Base-by-base conservation (phyloP, 2,329 filamentous ascomycete species). In the Aspergillus persii region DNA sequence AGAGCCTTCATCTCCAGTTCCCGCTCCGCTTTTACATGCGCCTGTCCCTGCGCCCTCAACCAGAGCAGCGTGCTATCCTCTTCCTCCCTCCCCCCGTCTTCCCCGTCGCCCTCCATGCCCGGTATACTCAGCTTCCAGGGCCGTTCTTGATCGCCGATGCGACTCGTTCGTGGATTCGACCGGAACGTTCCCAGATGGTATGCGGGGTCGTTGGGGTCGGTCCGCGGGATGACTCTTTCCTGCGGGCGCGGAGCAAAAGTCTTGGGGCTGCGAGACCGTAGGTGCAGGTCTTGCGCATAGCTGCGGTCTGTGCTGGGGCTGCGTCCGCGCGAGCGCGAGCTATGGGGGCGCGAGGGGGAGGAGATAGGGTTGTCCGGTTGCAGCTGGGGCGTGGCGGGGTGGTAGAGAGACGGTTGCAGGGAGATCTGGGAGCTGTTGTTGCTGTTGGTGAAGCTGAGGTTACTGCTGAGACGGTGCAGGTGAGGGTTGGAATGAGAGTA, bases 61-160 rank as follows among this genome's bases (percentile, higher is more conserved):
- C 3, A 41, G 36, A 41, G 36, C 15, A 41, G n/a, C 12, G 27
- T 39, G 6, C 15, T 15, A 4, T 41, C 36, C 12, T 41, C 36
- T 15, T 5, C 36, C 2, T 41, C 36, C 36, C 39, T 30, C 26
- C 9, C 30, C 4, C 33, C 31, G 31, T 6, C 50, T 8, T 26
- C 36, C 7, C 12, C 23, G 0, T 64, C 63, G 50, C 64, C 54
- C 4, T 64, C 56, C n/a, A 63, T 63, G 2, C 71, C 69, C 2
- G 75, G 73, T 5, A 77, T 63, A 2, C 63, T 70, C 50, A 77
- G 71, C 12, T 68, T 71, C 66, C 71, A 77, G 3, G 75, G 75
- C 8, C 66, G 63, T 58, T 76, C 73, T 60, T 77, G 75, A 58
- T 74, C 72, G 11, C 70, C 72, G 41, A 68, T 58, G 12, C 73